Percentiles rank a stretch among this genome's conserved stretches.
Evolutionary conservation across 805 yeast species (phyloP).

Genomic region (Spathaspora hagerdaliae): DNA sequence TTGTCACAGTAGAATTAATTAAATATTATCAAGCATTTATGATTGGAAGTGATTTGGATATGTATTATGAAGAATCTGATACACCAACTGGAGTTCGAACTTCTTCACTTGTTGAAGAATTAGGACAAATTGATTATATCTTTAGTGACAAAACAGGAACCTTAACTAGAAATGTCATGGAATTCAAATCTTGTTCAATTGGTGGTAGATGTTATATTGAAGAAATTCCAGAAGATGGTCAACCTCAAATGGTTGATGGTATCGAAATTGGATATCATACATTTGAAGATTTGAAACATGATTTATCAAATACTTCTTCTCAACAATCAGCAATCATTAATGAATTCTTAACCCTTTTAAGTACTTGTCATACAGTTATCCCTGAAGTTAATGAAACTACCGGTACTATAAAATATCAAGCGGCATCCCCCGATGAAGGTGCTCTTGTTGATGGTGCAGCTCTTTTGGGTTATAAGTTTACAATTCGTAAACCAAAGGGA

Average conservation of each 20-base stretch:
- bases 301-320: conserved; percentile 39
- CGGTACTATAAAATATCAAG: conserved; percentile 84
- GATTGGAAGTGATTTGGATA: conserved; percentile 91
- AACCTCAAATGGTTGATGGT: conserved; percentile 68
- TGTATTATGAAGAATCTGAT: conserved; percentile 83
- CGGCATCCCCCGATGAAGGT: conserved; percentile 99
- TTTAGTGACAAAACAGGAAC: conserved; percentile 99
- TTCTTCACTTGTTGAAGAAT: conserved; percentile 91
- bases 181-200: conserved; percentile 87
- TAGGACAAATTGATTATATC: conserved; percentile 94
- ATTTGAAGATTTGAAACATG: conserved; percentile 57
- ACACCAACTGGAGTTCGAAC: conserved; percentile 95
- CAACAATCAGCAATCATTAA: conserved; percentile 50
- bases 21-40: conserved; percentile 93
- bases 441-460: conserved; percentile 98
- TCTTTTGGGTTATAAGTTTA: conserved; percentile 75
- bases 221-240: conserved; percentile 87
- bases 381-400: conserved; percentile 68
- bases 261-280: conserved; percentile 75
- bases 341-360: conserved; percentile 76
- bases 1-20: conserved; percentile 93
- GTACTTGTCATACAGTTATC: conserved; percentile 96
- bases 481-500: conserved; percentile 78
- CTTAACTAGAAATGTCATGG: conserved; percentile 93
- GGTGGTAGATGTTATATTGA: conserved; percentile 88